Evolutionary conservation across 768 basidiomycete species (phyloP).

Genomic region (Psilocybe azurescens): DNA sequence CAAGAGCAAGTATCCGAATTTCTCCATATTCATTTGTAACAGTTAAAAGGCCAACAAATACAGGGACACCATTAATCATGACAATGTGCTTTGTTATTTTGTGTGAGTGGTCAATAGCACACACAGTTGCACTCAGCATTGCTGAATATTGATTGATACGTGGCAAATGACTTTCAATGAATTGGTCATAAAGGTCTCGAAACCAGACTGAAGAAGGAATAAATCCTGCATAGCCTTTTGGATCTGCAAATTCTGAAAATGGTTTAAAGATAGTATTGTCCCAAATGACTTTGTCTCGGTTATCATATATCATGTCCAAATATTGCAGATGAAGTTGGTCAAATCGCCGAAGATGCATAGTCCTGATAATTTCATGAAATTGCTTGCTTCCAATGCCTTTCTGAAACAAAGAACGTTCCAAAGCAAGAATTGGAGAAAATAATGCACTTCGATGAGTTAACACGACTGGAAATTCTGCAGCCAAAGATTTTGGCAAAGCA

Average conservation of each 20-base stretch:
- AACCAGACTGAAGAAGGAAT: slow-evolving; percentile 27
- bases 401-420: slow-evolving; percentile 27
- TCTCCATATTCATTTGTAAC: slow-evolving; percentile 32
- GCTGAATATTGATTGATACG: slow-evolving; percentile 29
- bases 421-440: slow-evolving; percentile 12
- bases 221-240: slow-evolving; percentile 26
- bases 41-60: slow-evolving; percentile 30
- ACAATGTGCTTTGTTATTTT: slow-evolving; percentile 31
- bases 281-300: not conserved
- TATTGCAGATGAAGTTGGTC: slow-evolving; percentile 28
- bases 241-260: slow-evolving; percentile 21
- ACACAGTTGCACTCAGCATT: slow-evolving; percentile 23
- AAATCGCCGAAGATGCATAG: slow-evolving; percentile 24
- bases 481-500: slow-evolving; percentile 23
- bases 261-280: slow-evolving; percentile 10
- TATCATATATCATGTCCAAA: slow-evolving; percentile 7
- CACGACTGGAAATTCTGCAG: slow-evolving; percentile 28
- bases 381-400: slow-evolving; percentile 32
- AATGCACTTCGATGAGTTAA: slow-evolving; percentile 27
- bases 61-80: slow-evolving; percentile 27
- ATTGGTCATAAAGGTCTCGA: slow-evolving; percentile 27
- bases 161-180: slow-evolving; percentile 20
- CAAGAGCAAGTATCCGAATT: slow-evolving; percentile 20
- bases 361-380: slow-evolving; percentile 28
- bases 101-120: slow-evolving; percentile 30